phyloP scores from a whole-genome alignment of 257 asterid species.

The Gynochthodes officinalis region DNA sequence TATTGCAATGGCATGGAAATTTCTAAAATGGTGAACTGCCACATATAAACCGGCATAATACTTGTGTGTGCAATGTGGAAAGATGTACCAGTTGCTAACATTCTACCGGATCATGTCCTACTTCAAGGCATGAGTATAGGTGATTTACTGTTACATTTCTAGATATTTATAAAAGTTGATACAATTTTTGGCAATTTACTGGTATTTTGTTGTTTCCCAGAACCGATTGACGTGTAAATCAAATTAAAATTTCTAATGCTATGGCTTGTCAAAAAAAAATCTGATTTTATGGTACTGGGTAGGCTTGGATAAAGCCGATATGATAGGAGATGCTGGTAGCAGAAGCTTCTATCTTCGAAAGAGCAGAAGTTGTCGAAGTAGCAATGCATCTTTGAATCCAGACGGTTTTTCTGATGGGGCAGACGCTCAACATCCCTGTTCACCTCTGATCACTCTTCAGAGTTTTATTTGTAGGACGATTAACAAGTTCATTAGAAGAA shows the following conservation, averaged over 20 bases:
- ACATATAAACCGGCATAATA: too few species aligned
- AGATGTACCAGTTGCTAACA: neutral
- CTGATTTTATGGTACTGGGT: neutral
- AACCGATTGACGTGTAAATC: neutral
- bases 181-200: neutral
- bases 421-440: conserved; percentile 1
- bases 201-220: neutral
- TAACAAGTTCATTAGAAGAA: conserved; percentile 35
- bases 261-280: neutral
- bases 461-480: conserved; percentile 21
- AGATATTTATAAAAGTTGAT: neutral
- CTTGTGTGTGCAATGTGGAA: neutral
- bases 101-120: neutral
- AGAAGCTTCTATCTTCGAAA: conserved; percentile 65
- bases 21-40: too few species aligned
- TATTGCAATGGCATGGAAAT: neutral
- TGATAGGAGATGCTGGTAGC: conserved; percentile 66
- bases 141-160: too few species aligned
- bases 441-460: conserved; percentile 18
- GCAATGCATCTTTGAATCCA: conserved; percentile 15
- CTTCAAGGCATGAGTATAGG: neutral
- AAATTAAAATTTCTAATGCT: neutral
- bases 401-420: neutral
- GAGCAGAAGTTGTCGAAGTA: conserved; percentile 18
- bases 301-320: conserved; percentile 66